A percentile compares a stretch with the other conserved stretches of the same genome.
Evolutionary conservation across 2,329 filamentous ascomycete genomes (phyloP).

Genomic region (Aureobasidium sp.): DNA sequence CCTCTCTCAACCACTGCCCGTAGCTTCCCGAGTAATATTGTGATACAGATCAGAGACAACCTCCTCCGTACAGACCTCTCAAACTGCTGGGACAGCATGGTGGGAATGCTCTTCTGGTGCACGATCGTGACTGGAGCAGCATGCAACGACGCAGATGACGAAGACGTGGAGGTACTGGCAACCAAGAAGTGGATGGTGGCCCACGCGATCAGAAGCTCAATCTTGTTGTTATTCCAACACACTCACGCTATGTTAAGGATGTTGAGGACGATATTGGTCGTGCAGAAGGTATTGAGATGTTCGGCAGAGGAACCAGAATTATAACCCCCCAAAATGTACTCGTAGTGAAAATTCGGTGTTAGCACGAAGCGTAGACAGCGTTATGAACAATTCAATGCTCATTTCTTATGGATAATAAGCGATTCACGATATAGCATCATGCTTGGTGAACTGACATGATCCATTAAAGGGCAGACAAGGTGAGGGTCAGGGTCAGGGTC

Average conservation of each 20-base stretch:
- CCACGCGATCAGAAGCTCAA: slow-evolving; percentile 23
- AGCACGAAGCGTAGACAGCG: not conserved
- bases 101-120: slow-evolving; percentile 26
- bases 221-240: slow-evolving; percentile 25
- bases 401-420: not conserved
- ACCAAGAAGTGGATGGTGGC: slow-evolving; percentile 24
- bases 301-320: not conserved
- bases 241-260: slow-evolving; percentile 21
- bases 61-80: slow-evolving; percentile 21
- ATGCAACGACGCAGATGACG: slow-evolving; percentile 16
- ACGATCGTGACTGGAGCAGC: slow-evolving; percentile 24
- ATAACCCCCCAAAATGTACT: not conserved
- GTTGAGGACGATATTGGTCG: slow-evolving; percentile 20
- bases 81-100: slow-evolving; percentile 25
- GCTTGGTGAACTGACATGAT: not conserved
- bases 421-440: not conserved
- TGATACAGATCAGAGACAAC: slow-evolving; percentile 17
- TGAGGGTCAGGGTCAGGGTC: not conserved
- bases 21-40: not conserved
- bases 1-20: slow-evolving; percentile 17
- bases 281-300: slow-evolving; percentile 16
- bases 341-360: not conserved
- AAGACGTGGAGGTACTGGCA: slow-evolving; percentile 16
- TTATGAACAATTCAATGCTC: not conserved
- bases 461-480: not conserved